Evolutionary conservation across 1,284 basidiomycete genomes (phyloP).

Genomic region (Afroboletus lepidellus): DNA sequence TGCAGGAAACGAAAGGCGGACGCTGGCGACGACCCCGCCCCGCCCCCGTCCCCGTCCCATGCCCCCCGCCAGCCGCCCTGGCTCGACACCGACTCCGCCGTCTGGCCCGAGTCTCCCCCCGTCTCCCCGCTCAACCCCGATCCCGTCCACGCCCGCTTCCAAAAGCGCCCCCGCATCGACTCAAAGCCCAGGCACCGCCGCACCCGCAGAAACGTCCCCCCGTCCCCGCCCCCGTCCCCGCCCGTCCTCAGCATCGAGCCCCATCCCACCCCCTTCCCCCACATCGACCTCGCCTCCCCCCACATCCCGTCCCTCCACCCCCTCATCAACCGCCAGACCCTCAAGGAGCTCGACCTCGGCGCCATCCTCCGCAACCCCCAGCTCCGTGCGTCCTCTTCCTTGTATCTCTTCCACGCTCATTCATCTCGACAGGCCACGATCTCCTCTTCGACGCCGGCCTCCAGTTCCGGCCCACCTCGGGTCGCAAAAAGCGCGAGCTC

Average conservation of each 20-base stretch:
- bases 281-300: conserved; percentile 54
- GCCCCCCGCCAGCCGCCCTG: conserved; percentile 34
- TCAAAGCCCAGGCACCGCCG: too few relatives aligned
- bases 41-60: conserved; percentile 12
- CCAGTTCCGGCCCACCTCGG: conserved; percentile 70
- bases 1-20: conserved; percentile 37
- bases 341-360: conserved; percentile 83
- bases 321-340: conserved; percentile 78
- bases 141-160: conserved; percentile 20
- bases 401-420: conserved; percentile 12
- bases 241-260: conserved; percentile 29
- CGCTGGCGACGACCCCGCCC: conserved; percentile 28
- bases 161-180: conserved; percentile 34
- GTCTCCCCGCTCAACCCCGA: conserved; percentile 30
- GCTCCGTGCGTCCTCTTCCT: conserved; percentile 60
- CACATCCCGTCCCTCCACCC: conserved; percentile 71
- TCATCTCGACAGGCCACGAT: conserved; percentile 68
- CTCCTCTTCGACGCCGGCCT: conserved; percentile 82
- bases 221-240: conserved; percentile 15
- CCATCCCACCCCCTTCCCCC: conserved; percentile 27
- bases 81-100: conserved; percentile 30
- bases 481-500: conserved; percentile 71
- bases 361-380: conserved; percentile 88
- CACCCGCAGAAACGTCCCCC: too few relatives aligned
- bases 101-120: conserved; percentile 34